These are phyloP conservation scores for Thoreauomyces humboldtii DNA, from an alignment of 192 early-diverging fungal genomes.

Conservation along the genomic window DNA sequence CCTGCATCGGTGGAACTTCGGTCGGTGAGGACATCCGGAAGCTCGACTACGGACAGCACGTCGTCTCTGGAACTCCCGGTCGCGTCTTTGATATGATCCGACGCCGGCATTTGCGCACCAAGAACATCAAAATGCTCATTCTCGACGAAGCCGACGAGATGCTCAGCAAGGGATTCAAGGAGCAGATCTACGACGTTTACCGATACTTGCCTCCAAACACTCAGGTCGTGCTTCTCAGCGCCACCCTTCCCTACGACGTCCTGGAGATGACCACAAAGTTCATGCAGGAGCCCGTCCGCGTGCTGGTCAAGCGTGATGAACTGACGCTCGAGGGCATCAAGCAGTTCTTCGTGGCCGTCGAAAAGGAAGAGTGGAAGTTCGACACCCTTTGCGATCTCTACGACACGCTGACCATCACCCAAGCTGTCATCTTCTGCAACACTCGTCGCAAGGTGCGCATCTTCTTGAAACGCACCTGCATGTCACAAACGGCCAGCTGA, in stretches of 20 bases:
- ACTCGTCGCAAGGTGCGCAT: constrained; percentile 77
- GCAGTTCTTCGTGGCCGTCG: constrained; percentile 98
- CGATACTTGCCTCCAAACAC: constrained; percentile 87
- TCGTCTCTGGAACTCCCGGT: constrained; percentile 94
- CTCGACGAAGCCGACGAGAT: constrained; percentile 98
- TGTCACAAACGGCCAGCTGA: too few relatives aligned
- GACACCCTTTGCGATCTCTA: constrained; percentile 97
- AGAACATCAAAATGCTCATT: constrained; percentile 91
- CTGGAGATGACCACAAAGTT: constrained; percentile 96
- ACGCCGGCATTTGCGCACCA: constrained; percentile 74
- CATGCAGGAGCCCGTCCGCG: constrained; percentile 93
- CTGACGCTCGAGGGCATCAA: constrained; percentile 98
- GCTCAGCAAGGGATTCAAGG: constrained; percentile 92
- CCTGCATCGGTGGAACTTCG: constrained; percentile 91
- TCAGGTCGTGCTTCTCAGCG: constrained; percentile 89
- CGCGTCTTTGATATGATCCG: constrained; percentile 97
- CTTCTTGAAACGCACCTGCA: not conserved
- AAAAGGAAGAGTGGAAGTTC: constrained; percentile 98
- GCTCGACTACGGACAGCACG: constrained; percentile 89
- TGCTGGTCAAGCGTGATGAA: constrained; percentile 98
- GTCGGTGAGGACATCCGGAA: constrained; percentile 90
- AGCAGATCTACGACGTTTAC: constrained; percentile 82
- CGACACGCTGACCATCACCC: constrained; percentile 95
- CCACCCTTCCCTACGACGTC: constrained; percentile 93
- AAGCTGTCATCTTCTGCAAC: constrained; percentile 98